Conservation (phyloP, 2,329 filamentous ascomycete species). For the Microdochium bolleyi region DNA sequence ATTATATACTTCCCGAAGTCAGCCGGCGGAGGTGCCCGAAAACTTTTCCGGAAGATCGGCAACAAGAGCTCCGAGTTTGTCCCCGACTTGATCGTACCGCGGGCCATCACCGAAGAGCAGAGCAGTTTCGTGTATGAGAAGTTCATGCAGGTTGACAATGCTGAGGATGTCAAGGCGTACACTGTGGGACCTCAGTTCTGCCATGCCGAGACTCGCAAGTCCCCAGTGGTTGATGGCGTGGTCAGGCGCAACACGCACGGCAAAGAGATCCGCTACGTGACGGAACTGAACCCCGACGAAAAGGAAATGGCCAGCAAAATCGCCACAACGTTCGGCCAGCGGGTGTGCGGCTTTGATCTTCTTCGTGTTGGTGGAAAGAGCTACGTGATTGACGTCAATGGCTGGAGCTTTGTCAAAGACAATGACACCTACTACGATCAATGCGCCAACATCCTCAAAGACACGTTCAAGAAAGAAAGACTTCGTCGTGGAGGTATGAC, state of each 20-base stretch:
- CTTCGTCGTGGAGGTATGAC: conserved; percentile 53
- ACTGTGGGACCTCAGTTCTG: conserved; percentile 91
- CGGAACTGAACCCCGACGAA: conserved; percentile 72
- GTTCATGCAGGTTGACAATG: conserved; percentile 93
- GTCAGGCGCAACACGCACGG: conserved; percentile 95
- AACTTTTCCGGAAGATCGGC: conserved; percentile 92
- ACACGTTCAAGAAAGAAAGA: conserved; percentile 81
- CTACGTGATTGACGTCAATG: conserved; percentile 98
- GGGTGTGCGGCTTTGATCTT: conserved; percentile 93
- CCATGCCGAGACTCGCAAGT: conserved; percentile 95
- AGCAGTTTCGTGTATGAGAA: conserved; percentile 95
- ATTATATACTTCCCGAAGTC: conserved; percentile 93
- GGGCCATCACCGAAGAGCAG: conserved; percentile 70
- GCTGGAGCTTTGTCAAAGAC: conserved; percentile 99
- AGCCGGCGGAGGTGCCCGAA: conserved; percentile 79
- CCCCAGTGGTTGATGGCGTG: conserved; percentile 90
- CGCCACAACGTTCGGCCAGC: conserved; percentile 83
- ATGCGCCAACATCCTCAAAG: conserved; percentile 75
- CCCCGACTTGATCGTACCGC: conserved; percentile 64
- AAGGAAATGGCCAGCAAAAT: conserved; percentile 83
- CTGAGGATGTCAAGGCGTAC: conserved; percentile 97
- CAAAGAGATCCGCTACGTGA: conserved; percentile 95
- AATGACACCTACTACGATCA: conserved; percentile 98
- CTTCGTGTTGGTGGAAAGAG: conserved; percentile 82
- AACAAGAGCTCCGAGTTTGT: conserved; percentile 98